Evolutionary conservation across 73 alveolate genomes (phyloP).

Genomic region (Blepharisma japonicum): DNA sequence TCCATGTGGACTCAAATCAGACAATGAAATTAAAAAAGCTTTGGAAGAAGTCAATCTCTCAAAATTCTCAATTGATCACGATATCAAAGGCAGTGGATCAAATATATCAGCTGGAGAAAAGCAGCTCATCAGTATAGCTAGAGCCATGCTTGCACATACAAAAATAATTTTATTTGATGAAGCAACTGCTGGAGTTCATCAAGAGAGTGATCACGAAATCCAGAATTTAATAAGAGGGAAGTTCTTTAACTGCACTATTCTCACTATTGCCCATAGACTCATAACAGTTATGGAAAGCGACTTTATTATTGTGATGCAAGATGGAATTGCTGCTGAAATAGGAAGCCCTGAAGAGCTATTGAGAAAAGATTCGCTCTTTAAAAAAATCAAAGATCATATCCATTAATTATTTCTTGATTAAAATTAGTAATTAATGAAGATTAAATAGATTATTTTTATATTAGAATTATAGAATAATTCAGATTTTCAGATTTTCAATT

Average conservation of each 20-base stretch:
- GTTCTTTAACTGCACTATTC: conserved; percentile 58
- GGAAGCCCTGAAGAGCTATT: conserved; percentile 36
- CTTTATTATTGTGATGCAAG: conserved; percentile 30
- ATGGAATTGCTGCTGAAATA: conserved; percentile 14
- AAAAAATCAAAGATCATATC: not conserved
- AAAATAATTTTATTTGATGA: conserved; percentile 41
- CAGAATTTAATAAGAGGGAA: conserved; percentile 52
- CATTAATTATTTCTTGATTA: no score
- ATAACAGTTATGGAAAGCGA: conserved; percentile 68
- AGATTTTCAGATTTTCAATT: no score
- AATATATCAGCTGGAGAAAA: conserved; percentile 47
- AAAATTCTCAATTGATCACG: conserved; percentile 25
- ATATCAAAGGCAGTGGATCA: conserved; percentile 25
- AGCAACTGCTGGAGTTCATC: conserved; percentile 72
- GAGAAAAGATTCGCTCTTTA: not conserved
- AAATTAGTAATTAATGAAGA: no score
- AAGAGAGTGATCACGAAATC: conserved; percentile 69
- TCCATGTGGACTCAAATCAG: conserved; percentile 46
- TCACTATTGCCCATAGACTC: conserved; percentile 79
- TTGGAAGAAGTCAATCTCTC: conserved; percentile 60
- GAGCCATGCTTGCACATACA: conserved; percentile 36
- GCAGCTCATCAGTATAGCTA: conserved; percentile 27
- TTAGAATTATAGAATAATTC: no score
- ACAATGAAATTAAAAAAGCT: conserved; percentile 48
- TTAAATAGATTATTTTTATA: no score